These are phyloP conservation scores for Pinus taeda DNA, from an alignment of 75 land plant genomes.

Conservation along the genomic window DNA sequence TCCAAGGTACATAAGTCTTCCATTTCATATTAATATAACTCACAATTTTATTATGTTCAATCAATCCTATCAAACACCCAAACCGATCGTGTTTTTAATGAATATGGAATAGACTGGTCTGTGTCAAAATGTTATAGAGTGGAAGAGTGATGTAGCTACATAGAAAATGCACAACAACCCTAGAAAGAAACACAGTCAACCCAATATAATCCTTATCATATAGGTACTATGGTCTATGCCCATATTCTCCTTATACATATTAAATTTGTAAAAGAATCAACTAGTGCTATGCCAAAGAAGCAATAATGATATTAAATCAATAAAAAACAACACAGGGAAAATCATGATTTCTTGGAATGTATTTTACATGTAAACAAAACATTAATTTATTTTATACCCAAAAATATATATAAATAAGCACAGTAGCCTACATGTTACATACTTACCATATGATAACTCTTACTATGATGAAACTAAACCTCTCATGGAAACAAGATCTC, in stretches of 20 bases:
- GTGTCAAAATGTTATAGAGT: conserved; percentile 64
- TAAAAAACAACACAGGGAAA: no score
- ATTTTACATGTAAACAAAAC: no score
- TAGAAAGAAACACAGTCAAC: conserved; percentile 1
- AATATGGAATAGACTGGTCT: conserved; percentile 19
- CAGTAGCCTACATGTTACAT: background rate
- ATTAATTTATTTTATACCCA: no score
- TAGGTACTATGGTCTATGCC: no score
- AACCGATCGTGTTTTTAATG: background rate
- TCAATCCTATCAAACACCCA: background rate
- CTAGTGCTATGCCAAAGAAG: no score
- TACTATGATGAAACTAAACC: conserved; percentile 12
- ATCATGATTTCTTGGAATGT: no score
- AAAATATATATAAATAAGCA: conserved; percentile 5
- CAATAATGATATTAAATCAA: no score
- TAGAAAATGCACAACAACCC: conserved; percentile 28
- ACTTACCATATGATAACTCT: conserved; percentile 30
- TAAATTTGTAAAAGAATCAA: no score
- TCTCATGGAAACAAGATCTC: conserved; percentile 39
- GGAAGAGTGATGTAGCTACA: conserved; percentile 75
- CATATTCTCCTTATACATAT: no score
- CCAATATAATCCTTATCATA: background rate
- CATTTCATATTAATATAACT: background rate
- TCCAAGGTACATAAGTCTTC: background rate
- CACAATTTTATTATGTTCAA: background rate